Conservation (phyloP, 2,329 filamentous ascomycete genomes). For the Aspergillus brunneoviolaceus region DNA sequence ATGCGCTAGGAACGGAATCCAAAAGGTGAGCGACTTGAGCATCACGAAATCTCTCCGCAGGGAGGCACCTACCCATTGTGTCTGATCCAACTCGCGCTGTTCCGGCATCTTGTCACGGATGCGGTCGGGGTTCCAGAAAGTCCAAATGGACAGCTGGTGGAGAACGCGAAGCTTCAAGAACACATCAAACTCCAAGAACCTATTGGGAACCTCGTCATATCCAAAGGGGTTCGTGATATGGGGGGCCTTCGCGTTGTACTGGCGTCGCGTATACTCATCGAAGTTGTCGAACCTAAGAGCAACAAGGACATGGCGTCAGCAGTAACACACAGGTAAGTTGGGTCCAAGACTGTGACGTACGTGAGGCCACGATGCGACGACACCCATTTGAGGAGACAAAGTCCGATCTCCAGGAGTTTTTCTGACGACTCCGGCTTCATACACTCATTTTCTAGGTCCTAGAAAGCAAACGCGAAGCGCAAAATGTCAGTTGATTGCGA, state of each 20-base stretch:
- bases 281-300: conserved; percentile 73
- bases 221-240: conserved; percentile 78
- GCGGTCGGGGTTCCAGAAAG: conserved; percentile 80
- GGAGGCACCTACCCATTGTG: conserved; percentile 67
- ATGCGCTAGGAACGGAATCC: conserved; percentile 39
- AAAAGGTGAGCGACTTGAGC: neutral
- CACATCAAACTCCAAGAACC: conserved; percentile 78
- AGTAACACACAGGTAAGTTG: neutral
- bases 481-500: conserved; percentile 13
- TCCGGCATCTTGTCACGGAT: conserved; percentile 85
- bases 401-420: conserved; percentile 74
- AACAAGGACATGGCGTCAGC: conserved; percentile 5
- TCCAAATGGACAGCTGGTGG: conserved; percentile 86
- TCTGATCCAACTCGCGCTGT: conserved; percentile 76
- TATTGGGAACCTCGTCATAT: conserved; percentile 66
- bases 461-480: conserved; percentile 15
- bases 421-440: conserved; percentile 72
- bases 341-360: conserved; percentile 55
- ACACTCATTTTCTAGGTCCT: conserved; percentile 90
- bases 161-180: conserved; percentile 76
- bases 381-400: conserved; percentile 85
- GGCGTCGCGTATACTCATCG: conserved; percentile 87
- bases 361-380: conserved; percentile 91
- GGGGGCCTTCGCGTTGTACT: conserved; percentile 80
- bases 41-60: neutral